phyloP scores from a whole-genome alignment of 1,139 yeast genomes.

The Hemisphaericaspora subhashii region DNA sequence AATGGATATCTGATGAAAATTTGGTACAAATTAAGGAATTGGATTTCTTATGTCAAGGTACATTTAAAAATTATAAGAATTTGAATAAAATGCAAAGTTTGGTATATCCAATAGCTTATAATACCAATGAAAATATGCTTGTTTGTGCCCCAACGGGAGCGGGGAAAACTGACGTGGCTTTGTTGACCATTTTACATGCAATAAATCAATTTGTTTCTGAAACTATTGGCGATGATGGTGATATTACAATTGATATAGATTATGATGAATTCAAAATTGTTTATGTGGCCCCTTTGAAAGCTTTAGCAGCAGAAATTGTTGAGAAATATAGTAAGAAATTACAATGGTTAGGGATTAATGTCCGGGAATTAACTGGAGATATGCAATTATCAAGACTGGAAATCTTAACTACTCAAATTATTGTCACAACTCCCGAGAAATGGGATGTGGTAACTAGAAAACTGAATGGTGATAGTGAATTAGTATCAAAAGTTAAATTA shows the following conservation, averaged over 20 bases:
- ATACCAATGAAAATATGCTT: constrained; percentile 91
- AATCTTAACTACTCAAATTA: constrained; percentile 80
- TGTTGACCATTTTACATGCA: constrained; percentile 76
- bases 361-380: constrained; percentile 93
- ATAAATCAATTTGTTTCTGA: constrained; percentile 66
- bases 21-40: constrained; percentile 61
- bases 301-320: constrained; percentile 95
- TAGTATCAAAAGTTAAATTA: constrained; percentile 80
- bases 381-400: constrained; percentile 90
- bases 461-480: constrained; percentile 78
- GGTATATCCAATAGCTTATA: constrained; percentile 89
- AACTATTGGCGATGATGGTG: constrained; percentile 46
- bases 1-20: constrained; percentile 50
- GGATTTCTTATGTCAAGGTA: constrained; percentile 78
- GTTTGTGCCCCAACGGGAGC: constrained; percentile 99
- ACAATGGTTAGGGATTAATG: constrained; percentile 81
- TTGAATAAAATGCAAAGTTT: constrained; percentile 90
- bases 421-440: constrained; percentile 96
- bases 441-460: constrained; percentile 99
- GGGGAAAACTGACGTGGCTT: constrained; percentile 97
- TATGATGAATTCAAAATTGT: constrained; percentile 86
- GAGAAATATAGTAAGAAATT: constrained; percentile 81
- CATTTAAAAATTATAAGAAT: constrained; percentile 75
- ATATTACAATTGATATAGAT: constrained; percentile 59
- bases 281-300: constrained; percentile 95